Percentiles rank a stretch among this genome's conserved stretches.
Evolutionary conservation across 2,329 filamentous ascomycete species (phyloP).

Genomic region (Fusarium duplospermum): DNA sequence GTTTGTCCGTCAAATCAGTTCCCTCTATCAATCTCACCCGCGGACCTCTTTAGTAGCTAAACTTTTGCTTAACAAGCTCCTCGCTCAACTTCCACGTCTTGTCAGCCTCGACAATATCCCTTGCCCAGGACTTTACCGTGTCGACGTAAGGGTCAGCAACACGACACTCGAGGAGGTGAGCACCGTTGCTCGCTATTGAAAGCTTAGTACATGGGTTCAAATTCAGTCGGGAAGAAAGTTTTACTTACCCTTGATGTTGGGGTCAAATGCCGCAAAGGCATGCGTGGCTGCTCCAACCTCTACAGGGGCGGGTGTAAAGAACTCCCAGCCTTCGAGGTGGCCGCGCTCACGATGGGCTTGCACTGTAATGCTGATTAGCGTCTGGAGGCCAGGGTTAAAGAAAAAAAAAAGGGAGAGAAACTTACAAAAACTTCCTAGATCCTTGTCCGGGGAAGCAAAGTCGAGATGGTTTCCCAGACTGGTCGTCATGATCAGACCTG

Average conservation of each 20-base stretch:
- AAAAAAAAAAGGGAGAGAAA: neutral
- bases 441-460: constrained; percentile 17
- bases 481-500: constrained; percentile 45
- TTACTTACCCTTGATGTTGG: constrained; percentile 43
- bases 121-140: constrained; percentile 46
- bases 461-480: constrained; percentile 40
- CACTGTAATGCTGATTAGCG: constrained; percentile 4
- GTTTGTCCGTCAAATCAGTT: neutral
- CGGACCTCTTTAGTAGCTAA: constrained; percentile 41
- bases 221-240: rapidly evolving
- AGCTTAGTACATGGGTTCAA: neutral
- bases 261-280: constrained; percentile 53
- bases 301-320: constrained; percentile 31
- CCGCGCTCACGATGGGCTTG: constrained; percentile 37
- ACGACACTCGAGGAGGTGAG: constrained; percentile 49
- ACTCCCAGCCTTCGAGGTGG: constrained; percentile 39
- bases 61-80: constrained; percentile 56
- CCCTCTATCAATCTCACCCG: neutral
- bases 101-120: constrained; percentile 51
- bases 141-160: constrained; percentile 47
- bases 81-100: constrained; percentile 60
- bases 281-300: constrained; percentile 50
- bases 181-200: constrained; percentile 45
- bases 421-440: constrained; percentile 34
- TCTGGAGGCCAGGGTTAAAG: rapidly evolving